These are phyloP conservation scores for Madurella fahalii DNA, from an alignment of 2,329 filamentous ascomycete genomes.

Conservation along the genomic window DNA sequence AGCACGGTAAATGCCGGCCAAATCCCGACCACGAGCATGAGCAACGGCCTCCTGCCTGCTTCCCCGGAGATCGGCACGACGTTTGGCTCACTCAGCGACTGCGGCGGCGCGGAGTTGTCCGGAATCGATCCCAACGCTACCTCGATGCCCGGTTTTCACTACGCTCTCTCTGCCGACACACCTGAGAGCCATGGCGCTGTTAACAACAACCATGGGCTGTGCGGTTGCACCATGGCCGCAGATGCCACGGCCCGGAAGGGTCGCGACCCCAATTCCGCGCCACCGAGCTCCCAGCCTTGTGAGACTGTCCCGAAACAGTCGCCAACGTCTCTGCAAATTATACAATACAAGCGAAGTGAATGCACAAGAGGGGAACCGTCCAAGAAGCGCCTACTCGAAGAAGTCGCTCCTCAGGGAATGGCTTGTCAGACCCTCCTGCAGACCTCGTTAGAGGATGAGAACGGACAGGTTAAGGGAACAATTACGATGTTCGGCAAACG, in stretches of 20 bases:
- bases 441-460: constrained; percentile 6
- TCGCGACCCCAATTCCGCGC: not conserved
- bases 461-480: constrained; percentile 16
- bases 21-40: too few relatives aligned
- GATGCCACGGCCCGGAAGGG: not conserved
- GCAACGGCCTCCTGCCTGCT: too few relatives aligned
- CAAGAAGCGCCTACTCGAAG: constrained; percentile 16
- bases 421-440: constrained; percentile 12
- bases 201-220: not conserved
- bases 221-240: not conserved
- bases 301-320: not conserved
- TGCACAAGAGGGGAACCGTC: constrained; percentile 1
- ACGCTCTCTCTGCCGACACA: not conserved
- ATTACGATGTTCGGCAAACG: constrained; percentile 20
- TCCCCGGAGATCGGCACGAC: too few relatives aligned
- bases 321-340: constrained; percentile 1
- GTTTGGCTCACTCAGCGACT: not conserved
- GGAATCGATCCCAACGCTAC: not conserved
- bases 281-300: not conserved
- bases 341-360: constrained; percentile 13
- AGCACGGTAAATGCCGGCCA: too few relatives aligned
- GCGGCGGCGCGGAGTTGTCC: not conserved
- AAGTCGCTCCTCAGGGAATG: not conserved
- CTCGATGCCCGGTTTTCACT: not conserved
- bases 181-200: not conserved